Evolutionary conservation across 768 basidiomycete species (phyloP), one percentile per base, ranked within the genome.

Genomic region (Agaricus bisporus): DNA sequence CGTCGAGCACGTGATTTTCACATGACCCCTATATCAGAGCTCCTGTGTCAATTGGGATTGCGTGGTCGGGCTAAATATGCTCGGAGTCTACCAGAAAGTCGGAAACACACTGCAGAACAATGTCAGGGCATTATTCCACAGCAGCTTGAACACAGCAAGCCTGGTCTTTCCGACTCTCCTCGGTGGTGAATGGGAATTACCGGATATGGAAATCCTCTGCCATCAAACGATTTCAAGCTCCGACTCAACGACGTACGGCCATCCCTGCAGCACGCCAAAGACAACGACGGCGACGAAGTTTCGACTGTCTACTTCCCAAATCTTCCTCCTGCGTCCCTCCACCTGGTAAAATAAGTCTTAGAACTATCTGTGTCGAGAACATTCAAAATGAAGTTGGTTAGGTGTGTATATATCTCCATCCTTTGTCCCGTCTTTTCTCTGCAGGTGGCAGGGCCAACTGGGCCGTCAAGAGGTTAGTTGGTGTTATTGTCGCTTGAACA

Each of bases 341-440:
- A 35, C 1, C 22, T 20, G 36, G 38, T 2, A 3, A 17, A 39
- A 39, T n/a, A 39, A 7, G 14, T 36, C 2, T 15, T 36, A 9
- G 14, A 36, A 36, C 14, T 15, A 36, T 15, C 35, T 36, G 9
- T 12, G 17, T 48, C 32, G 12, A 36, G 35, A 5, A 26, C 35
- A 38, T 1, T 32, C 51, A 73, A 63, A 49, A 90, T 89, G 88
- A 89, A 91, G 83, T 85, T 91, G 71, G 86, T 91, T 71, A 80
- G 88, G 88, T 88, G 62, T 68, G 66, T 66, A 28, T 11, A 32
- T 51, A 28, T 48, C 59, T 63, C 49, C 14, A 46, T 44, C 48
- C 45, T 46, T 35, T 17, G 49, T 54, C 39, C 35, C 9, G 37
- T 43, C 43, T 42, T 41, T 46, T 36, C 9, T 46, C 28, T 39